Conservation (phyloP, 2,329 filamentous ascomycete species). For the Penicillium sp. region DNA sequence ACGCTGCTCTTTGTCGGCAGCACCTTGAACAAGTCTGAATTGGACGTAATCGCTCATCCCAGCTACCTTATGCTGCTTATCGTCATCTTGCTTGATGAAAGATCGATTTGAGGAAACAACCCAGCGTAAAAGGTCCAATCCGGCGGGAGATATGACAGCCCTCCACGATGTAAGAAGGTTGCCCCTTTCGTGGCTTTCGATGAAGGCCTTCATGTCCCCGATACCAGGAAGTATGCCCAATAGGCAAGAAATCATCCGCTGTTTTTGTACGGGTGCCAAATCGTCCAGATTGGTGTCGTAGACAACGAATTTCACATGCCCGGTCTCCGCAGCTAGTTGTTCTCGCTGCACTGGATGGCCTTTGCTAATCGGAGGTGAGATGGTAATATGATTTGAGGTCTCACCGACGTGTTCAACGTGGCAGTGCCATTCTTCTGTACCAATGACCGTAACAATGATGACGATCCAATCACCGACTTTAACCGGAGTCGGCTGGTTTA, state of each 20-base stretch:
- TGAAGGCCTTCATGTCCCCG: conserved; percentile 44
- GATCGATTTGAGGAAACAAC: conserved; percentile 87
- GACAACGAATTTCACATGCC: conserved; percentile 19
- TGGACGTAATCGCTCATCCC: conserved; percentile 70
- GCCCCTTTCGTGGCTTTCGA: conserved; percentile 30
- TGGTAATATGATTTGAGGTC: conserved; percentile 45
- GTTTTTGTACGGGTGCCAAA: conserved; percentile 28
- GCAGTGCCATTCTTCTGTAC: conserved; percentile 43
- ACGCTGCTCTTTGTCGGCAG: conserved; percentile 77
- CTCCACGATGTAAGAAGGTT: conserved; percentile 52
- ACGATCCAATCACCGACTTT: conserved; percentile 54
- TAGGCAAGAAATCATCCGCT: conserved; percentile 31
- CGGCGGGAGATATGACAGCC: conserved; percentile 61
- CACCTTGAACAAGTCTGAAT: conserved; percentile 83
- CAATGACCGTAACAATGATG: conserved; percentile 19
- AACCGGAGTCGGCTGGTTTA: conserved; percentile 36
- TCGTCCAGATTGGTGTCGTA: conserved; percentile 44
- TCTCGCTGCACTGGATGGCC: not conserved
- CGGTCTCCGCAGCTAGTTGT: too few species aligned
- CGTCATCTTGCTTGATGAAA: conserved; percentile 70
- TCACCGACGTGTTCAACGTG: conserved; percentile 47
- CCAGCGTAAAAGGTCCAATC: conserved; percentile 73
- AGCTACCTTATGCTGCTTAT: conserved; percentile 52
- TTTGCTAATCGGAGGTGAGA: conserved; percentile 28
- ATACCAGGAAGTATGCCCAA: conserved; percentile 42